A percentile compares a stretch with the other conserved stretches of the same genome.
phyloP scores from a whole-genome alignment of 805 yeast genomes.

The Sungouiozyma ichnusensis region DNA sequence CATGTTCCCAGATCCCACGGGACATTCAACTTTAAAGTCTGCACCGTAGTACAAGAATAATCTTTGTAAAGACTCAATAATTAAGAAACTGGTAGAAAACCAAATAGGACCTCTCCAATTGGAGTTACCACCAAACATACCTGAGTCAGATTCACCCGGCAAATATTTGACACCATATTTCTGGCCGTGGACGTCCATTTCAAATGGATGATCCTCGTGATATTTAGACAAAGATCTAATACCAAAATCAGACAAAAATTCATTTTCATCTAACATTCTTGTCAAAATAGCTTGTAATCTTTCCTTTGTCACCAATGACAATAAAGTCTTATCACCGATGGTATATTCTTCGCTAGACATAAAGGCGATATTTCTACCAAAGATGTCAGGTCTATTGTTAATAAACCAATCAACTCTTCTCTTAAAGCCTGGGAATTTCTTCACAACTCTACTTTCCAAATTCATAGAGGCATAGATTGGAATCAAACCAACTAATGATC shows the following conservation, averaged over 20 bases:
- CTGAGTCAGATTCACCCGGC: constrained; percentile 85
- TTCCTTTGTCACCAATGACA: constrained; percentile 74
- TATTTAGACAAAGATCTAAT: constrained; percentile 79
- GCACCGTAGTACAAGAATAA: constrained; percentile 85
- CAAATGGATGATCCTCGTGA: constrained; percentile 76
- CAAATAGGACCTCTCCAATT: constrained; percentile 98
- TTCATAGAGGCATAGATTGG: constrained; percentile 86
- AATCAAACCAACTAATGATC: constrained; percentile 84
- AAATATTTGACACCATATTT: constrained; percentile 61
- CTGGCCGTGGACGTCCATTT: constrained; percentile 72
- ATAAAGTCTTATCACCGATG: constrained; percentile 67
- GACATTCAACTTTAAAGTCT: constrained; percentile 75
- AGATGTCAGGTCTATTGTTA: constrained; percentile 54
- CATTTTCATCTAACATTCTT: constrained; percentile 76
- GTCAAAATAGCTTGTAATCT: constrained; percentile 64
- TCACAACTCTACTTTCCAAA: constrained; percentile 71
- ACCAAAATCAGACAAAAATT: constrained; percentile 77
- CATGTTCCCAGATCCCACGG: constrained; percentile 68
- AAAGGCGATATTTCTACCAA: constrained; percentile 77
- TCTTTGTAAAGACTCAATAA: constrained; percentile 80
- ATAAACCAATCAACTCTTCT: constrained; percentile 79
- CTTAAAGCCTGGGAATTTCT: constrained; percentile 70
- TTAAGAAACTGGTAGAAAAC: constrained; percentile 84
- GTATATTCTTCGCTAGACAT: constrained; percentile 58
- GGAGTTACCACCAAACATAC: constrained; percentile 92